phyloP scores from a whole-genome alignment of 139 green algal genomes.

The Coccomyxa sp. region DNA sequence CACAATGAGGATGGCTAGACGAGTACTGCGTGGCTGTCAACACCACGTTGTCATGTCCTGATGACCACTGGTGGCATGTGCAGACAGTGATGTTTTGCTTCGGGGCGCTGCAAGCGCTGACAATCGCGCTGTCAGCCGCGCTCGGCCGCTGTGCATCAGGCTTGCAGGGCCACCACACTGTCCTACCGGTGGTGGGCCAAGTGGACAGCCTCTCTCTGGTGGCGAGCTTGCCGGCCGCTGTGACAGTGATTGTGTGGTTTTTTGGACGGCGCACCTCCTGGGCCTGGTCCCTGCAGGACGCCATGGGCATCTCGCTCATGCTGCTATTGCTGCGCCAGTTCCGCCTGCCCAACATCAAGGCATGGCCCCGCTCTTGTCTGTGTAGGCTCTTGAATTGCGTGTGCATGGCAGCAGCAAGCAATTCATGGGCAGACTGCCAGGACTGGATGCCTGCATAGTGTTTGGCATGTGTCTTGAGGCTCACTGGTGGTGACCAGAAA shows the following conservation, averaged over 20 bases:
- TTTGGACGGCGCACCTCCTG: conserved; percentile 18
- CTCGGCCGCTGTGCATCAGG: conserved; percentile 6
- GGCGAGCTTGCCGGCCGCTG: background rate
- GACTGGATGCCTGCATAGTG: no score
- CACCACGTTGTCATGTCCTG: no score
- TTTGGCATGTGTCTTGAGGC: no score
- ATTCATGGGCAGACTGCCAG: no score
- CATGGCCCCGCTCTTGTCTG: background rate
- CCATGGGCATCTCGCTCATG: conserved; percentile 63
- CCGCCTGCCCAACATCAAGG: conserved; percentile 54
- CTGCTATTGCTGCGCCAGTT: conserved; percentile 64
- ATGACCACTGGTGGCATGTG: background rate
- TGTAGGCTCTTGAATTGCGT: background rate
- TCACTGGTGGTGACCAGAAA: background rate
- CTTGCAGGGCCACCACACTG: background rate
- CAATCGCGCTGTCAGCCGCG: conserved; percentile 13
- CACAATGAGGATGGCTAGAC: no score
- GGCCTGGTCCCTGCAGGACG: conserved; percentile 73
- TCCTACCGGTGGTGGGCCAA: background rate
- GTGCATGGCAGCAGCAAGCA: no score
- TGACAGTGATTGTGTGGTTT: conserved; percentile 38
- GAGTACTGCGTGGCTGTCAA: no score
- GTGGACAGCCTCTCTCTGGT: conserved; percentile 14
- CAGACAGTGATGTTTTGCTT: conserved; percentile 58
- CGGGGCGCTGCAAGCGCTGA: conserved; percentile 36